Conservation (phyloP, 768 basidiomycete genomes). For the Basidioascus undulatus region DNA sequence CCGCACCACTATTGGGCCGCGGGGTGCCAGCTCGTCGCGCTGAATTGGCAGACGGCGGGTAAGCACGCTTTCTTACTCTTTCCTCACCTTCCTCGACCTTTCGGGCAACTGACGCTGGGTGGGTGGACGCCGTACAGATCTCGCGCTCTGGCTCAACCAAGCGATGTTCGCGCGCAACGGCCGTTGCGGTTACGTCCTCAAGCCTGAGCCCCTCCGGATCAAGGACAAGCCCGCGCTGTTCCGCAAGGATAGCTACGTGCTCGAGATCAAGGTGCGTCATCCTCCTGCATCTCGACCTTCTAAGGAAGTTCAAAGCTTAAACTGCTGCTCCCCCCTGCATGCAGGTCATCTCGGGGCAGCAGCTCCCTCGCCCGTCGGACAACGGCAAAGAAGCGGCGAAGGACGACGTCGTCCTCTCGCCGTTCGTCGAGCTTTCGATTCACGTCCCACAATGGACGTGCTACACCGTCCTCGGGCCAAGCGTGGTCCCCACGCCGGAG, state of each 20-base stretch:
- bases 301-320: neutral
- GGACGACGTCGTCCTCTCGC: constrained; percentile 35
- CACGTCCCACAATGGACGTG: constrained; percentile 47
- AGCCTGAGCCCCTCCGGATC: constrained; percentile 51
- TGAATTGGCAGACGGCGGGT: constrained; percentile 98
- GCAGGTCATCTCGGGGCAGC: constrained; percentile 65
- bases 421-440: constrained; percentile 57
- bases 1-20: constrained; percentile 76
- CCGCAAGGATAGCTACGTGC: constrained; percentile 30
- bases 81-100: no score
- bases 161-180: constrained; percentile 88
- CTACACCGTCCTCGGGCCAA: constrained; percentile 15
- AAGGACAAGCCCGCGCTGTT: constrained; percentile 33
- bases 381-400: constrained; percentile 21
- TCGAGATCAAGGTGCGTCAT: constrained; percentile 37
- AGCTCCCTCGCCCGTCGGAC: constrained; percentile 53
- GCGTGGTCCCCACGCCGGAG: neutral
- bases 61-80: constrained; percentile 14
- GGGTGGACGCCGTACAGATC: constrained; percentile 36
- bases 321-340: neutral
- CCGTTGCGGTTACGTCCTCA: constrained; percentile 69
- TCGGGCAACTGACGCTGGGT: no score
- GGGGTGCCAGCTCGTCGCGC: constrained; percentile 68
- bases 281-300: neutral
- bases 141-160: constrained; percentile 75